These are phyloP conservation scores for Amanita rimosa DNA, from an alignment of 768 basidiomycete species.

Conservation along the genomic window DNA sequence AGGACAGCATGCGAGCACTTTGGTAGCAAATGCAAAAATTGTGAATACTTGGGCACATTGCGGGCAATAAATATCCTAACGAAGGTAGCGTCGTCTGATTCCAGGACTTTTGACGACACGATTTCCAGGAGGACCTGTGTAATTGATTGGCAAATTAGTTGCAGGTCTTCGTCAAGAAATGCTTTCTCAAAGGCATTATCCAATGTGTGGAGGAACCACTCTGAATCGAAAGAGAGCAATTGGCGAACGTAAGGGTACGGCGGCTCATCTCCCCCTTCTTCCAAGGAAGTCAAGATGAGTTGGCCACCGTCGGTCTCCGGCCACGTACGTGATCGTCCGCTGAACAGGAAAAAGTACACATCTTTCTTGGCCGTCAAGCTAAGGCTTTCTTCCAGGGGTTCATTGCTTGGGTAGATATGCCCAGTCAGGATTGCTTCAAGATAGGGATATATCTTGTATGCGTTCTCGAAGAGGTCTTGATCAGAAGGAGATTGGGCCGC, in stretches of 20 bases:
- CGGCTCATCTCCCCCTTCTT: constrained; percentile 66
- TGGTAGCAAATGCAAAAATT: constrained; percentile 63
- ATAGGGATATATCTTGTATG: constrained; percentile 90
- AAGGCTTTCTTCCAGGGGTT: constrained; percentile 53
- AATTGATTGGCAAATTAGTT: constrained; percentile 64
- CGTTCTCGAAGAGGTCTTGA: constrained; percentile 32
- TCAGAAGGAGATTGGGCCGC: constrained; percentile 17
- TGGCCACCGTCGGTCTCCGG: constrained; percentile 54
- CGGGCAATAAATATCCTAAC: constrained; percentile 93
- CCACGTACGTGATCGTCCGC: constrained; percentile 70
- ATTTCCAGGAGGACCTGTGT: constrained; percentile 81
- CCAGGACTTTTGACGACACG: constrained; percentile 39
- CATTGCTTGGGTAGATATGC: constrained; percentile 77
- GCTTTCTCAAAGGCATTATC: constrained; percentile 93
- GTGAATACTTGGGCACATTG: constrained; percentile 94
- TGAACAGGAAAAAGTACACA: constrained; percentile 79
- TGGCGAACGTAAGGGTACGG: constrained; percentile 86
- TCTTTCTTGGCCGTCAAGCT: constrained; percentile 58
- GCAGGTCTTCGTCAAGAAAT: constrained; percentile 72
- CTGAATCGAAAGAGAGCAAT: constrained; percentile 81
- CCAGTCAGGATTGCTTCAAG: constrained; percentile 74
- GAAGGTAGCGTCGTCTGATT: constrained; percentile 62
- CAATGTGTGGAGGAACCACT: constrained; percentile 86
- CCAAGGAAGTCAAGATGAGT: constrained; percentile 65
- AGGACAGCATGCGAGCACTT: constrained; percentile 63